Evolutionary conservation across 2,329 filamentous ascomycete genomes (phyloP), one percentile per base, ranked within the genome.

Genomic region (Fusarium sp.): DNA sequence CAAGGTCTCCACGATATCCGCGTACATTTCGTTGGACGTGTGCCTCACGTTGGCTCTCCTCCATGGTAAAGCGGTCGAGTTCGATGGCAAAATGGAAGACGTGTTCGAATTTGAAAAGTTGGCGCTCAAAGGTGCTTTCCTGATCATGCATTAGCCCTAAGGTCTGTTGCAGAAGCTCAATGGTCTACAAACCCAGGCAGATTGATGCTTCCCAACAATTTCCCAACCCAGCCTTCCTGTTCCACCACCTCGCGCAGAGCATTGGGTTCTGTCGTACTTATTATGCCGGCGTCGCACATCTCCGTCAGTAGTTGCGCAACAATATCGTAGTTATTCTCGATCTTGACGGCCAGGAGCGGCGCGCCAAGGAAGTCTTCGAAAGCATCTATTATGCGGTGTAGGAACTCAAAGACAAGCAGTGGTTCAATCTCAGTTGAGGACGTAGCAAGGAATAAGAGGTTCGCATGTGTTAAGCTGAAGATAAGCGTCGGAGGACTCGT

Each of bases 11-110:
- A 99, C 89, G 14, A 99, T 89, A 78, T 99, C 96, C 60, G 97
- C 95, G 78, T 98, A 98, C 72, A 99, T 86, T 80, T 99, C 96
- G 80, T 98, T 99, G 58, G 93, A 97, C 6, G 95, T 98, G 79
- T 99, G 96, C 18, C 94, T 88, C 55, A 99, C 96, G 75, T 97
- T 97, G 41, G 93, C 89, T 65, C 94, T 87, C 66, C 96, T 89
- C 96, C 96, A 99, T 2, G 94, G 94, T 42, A 98, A 75, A 10
- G 88, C 84, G 1, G 87, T 84, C 2, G 83, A 83, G 70, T 83
- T 86, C 18, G 84, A 78, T 19, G 82, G 70, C 16, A 81, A 65
- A 10, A 86, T 75, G 10, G 82, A 80, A 1, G 84, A 77, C 18
- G 79, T 62, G 44, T 73, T 79, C 2, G 83, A 74, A 56, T 77